phyloP scores from a whole-genome alignment of 768 basidiomycete genomes.

The Gymnopilus junonius region DNA sequence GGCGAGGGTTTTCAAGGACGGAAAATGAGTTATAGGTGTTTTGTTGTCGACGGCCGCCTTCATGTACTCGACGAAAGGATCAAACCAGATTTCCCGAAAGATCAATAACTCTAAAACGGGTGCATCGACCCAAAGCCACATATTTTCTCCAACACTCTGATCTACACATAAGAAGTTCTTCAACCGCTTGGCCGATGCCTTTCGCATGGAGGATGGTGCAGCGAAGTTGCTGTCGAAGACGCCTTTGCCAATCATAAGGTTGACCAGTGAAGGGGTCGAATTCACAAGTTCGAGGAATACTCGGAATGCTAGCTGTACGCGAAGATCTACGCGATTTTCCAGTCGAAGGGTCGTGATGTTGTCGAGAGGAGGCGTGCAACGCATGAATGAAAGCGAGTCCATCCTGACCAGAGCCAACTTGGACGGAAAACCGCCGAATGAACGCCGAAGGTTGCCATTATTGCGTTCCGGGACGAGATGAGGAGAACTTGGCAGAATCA shows the following conservation, averaged over 20 bases:
- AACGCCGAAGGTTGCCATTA: background rate
- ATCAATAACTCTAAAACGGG: background rate
- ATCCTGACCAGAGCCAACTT: background rate
- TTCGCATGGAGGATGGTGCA: background rate
- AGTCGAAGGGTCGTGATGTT: background rate
- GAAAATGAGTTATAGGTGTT: background rate
- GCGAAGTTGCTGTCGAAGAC: background rate
- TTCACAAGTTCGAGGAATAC: background rate
- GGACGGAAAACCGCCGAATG: background rate
- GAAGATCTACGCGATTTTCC: background rate
- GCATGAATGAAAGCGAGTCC: background rate
- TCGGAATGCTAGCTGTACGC: background rate
- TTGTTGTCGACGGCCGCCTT: background rate
- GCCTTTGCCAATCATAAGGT: background rate
- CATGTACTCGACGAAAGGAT: background rate
- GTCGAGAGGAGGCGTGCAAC: background rate
- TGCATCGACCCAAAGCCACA: background rate
- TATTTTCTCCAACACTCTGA: background rate
- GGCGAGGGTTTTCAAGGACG: background rate
- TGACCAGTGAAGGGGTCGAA: background rate
- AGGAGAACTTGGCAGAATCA: background rate
- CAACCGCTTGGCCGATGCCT: background rate
- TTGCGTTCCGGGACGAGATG: background rate
- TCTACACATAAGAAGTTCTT: background rate
- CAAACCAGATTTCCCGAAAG: background rate